Base-by-base conservation (phyloP, 495 filamentous ascomycete species). In the Neurospora terricola region DNA sequence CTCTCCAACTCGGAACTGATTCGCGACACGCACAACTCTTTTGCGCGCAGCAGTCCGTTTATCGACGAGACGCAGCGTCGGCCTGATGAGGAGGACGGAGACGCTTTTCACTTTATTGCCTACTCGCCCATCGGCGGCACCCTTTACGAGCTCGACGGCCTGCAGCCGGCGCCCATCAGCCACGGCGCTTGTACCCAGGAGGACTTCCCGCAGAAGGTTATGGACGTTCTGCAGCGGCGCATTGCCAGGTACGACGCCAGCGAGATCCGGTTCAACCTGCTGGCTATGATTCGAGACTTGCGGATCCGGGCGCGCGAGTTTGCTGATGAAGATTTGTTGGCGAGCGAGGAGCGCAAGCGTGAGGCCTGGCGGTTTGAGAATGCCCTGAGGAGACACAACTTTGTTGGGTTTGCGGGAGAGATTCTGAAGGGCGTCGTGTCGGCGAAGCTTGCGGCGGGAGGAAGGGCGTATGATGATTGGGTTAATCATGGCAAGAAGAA, bases 81-180 rank as follows among this genome's bases (percentile, higher is more conserved):
- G 12, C 85, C 88, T 8, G 85, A 87, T 71, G 87, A 86, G 48
- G 84, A 81, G 36, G 80, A 86, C 3, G 92, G 93, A 77, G 96
- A 99, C 77, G 92, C 95, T 21, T 99, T 96, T 82, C 96, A 99
- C 81, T 99, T 99, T 83, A 93, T 98, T 78, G 96, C 95, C 23
- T 99, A 99, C 81, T 95, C 93, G 66, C 86, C 91, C 38, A 86
- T 97, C 48, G 87, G 92, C 80, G 90, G 90, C 71, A 87, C 82
- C 3, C 86, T 99, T 70, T 99, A 97, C 85, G 96, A 99, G 83
- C 86, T 99, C 69, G 96, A 99, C 81, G 96, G 96, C 38, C 83
- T 99, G 71, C 94, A 97, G 83, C 94, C 94, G 2, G 90, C 92
- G 70, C 96, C 96, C 30, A 97, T 98, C 73, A 89, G 87, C 48